Evolutionary conservation across 1,284 basidiomycete genomes (phyloP), one percentile per base, ranked within the genome.

Genomic region (Hortiboletus rubellus): DNA sequence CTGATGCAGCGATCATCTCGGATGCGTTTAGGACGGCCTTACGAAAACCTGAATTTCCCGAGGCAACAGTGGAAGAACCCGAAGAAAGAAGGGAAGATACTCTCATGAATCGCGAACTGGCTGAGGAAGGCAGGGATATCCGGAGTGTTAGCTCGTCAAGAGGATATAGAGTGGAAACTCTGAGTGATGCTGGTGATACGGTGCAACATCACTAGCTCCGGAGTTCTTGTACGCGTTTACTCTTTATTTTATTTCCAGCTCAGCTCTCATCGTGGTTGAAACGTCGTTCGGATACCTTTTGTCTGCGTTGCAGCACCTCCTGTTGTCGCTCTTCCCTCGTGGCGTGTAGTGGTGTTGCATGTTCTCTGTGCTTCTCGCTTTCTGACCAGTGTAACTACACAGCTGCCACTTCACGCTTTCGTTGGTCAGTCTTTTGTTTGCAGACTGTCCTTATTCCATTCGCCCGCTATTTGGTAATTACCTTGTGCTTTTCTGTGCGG

Each of bases 1-100:
- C 87, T 33, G 91, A 94, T 72, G 91, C 91, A 50, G 89, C 89
- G 33, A 90, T 93, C 67, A 92, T 94, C 86, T 91, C 91, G 33
- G 86, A 90, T 73, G 91, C 92, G 7, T 94, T 94, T 75, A 79
- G 91, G 63, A 86, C 89, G 71, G 87, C 88, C 59, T 76, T 94
- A 62, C 80, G 92, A 66, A 92, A 92, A 72, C 91, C 91, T 5
- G 91, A 92, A 67, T 93, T 93, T 70, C 81, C 85, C 14, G 81
- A 74, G 33, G 72, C 78, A 46, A 81, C 85, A 7, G 80, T 84
- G 9, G 87, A 90, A 66, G 90, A 92, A 68, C 87, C 83, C 38
- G 72, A 73, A 24, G 74, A 75, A 37, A 74, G 76, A 52, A 76
- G 73, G 50, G 76, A 79, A 44, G 77, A 78, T 50, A 71, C 78